Base-by-base conservation (phyloP, 176 grass and related monocot genomes). In the Oryza punctata region DNA sequence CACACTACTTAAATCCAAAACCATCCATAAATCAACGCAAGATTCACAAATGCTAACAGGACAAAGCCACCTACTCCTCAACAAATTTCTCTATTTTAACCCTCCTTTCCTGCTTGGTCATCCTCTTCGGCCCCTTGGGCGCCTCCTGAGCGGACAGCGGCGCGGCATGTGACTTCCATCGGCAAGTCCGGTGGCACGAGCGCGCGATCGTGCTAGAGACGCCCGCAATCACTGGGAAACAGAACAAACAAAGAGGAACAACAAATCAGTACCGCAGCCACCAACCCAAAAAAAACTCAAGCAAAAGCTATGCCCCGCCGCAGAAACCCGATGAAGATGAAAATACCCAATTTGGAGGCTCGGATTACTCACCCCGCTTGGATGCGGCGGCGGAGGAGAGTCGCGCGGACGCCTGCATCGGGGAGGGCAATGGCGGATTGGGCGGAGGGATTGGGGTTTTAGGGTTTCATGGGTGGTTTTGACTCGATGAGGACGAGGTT, bases 361-460 rank as follows among this genome's bases (percentile, higher is more conserved):
- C 33, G 23, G 14, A 73, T 60, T n/a, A 26, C 73, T 84, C 69
- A 95, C 93, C 93, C 71, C 80, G 80, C 85, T 79, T 92, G 44
- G 88, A 90, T 19, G 73, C 59, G 67, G 73, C 33, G 41, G 87
- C 16, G 37, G 87, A 88, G 38, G 65, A 86, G 90, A 92, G 78
- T 72, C 90, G 85, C 46, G 70, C 50, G 40, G 78, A 59, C 45
- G 88, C 88, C 84, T 95, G 93, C 93, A 95, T 95, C 82, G 45
- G 67, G 29, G 79, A 72, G 19, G 43, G 57, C 65, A n/a, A n/a
- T 59, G 67, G 57, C n/a, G 14, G 45, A 82, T 67, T 21, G 72
- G 63, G 13, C 23, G 19, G 70, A 29, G 46, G 29, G 6, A 21
- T 2, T 24, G 25, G 10, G 69, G 33, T 24, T 43, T 70, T 82